Evolutionary conservation across 1,284 basidiomycete species (phyloP).

Genomic region (Porogramme epimiltina): DNA sequence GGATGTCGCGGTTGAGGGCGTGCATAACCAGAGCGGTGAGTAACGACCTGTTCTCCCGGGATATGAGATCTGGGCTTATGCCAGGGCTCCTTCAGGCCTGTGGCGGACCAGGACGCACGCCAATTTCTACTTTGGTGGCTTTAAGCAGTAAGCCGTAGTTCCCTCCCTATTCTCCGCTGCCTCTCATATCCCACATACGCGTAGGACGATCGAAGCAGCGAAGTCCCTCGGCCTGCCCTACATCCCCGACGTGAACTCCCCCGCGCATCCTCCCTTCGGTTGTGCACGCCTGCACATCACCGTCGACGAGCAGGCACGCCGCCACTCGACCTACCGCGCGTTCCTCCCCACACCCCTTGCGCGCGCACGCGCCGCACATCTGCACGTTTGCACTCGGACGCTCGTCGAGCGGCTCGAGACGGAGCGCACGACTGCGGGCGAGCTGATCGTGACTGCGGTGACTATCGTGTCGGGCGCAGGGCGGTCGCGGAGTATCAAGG

Average conservation of each 20-base stretch:
- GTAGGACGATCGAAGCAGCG: conserved; percentile 21
- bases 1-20: conserved; percentile 12
- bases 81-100: background rate
- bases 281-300: conserved; percentile 29
- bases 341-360: conserved; percentile 31
- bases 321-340: conserved; percentile 32
- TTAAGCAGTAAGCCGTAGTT: conserved; percentile 10
- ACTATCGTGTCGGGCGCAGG: conserved; percentile 10
- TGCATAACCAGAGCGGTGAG: conserved; percentile 10
- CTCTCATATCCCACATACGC: background rate
- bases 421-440: conserved; percentile 9
- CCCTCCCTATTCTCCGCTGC: background rate
- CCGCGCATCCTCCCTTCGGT: conserved; percentile 24
- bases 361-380: conserved; percentile 10
- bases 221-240: conserved; percentile 28
- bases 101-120: conserved; percentile 19
- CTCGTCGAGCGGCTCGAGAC: conserved; percentile 26
- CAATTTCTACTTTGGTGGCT: conserved; percentile 15
- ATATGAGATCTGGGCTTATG: too few species aligned
- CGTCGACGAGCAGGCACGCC: conserved; percentile 26
- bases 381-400: conserved; percentile 33
- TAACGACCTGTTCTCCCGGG: background rate
- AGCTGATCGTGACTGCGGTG: conserved; percentile 14
- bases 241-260: conserved; percentile 35
- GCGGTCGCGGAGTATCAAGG: conserved; percentile 21